These are phyloP conservation scores for Amanita inopinata DNA, from an alignment of 768 basidiomycete genomes.

Conservation along the genomic window DNA sequence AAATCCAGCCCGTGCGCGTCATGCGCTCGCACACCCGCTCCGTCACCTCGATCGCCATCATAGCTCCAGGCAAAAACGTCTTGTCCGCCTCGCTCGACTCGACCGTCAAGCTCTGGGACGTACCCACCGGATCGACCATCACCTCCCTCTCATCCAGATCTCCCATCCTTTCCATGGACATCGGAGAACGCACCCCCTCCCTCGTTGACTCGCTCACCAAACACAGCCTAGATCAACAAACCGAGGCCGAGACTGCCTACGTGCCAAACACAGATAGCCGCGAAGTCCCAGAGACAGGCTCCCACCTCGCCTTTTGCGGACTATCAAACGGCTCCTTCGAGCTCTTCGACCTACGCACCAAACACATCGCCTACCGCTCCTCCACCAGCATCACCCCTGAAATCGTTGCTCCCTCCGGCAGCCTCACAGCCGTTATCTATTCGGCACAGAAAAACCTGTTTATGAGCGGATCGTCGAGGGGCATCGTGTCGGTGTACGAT, in stretches of 20 bases:
- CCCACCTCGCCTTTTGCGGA: constrained; percentile 43
- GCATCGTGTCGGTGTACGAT: constrained; percentile 48
- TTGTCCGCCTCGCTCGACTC: constrained; percentile 62
- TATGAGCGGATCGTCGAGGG: constrained; percentile 48
- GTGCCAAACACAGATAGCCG: constrained; percentile 3
- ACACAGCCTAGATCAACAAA: constrained; percentile 10
- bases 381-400: not conserved
- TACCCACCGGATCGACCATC: constrained; percentile 41
- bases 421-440: constrained; percentile 37
- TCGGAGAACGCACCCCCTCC: constrained; percentile 28
- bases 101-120: constrained; percentile 65
- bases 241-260: constrained; percentile 16
- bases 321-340: constrained; percentile 48
- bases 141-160: constrained; percentile 31
- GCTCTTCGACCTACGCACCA: constrained; percentile 43
- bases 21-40: constrained; percentile 58
- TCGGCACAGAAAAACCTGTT: constrained; percentile 31
- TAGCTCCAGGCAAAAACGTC: constrained; percentile 53
- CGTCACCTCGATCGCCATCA: constrained; percentile 54
- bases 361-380: constrained; percentile 13
- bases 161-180: constrained; percentile 34
- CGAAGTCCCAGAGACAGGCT: constrained; percentile 36
- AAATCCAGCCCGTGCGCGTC: constrained; percentile 42
- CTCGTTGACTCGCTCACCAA: constrained; percentile 16
- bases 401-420: not conserved